phyloP scores from a whole-genome alignment of 1,284 basidiomycete species.

The Chalciporus piperatoides region DNA sequence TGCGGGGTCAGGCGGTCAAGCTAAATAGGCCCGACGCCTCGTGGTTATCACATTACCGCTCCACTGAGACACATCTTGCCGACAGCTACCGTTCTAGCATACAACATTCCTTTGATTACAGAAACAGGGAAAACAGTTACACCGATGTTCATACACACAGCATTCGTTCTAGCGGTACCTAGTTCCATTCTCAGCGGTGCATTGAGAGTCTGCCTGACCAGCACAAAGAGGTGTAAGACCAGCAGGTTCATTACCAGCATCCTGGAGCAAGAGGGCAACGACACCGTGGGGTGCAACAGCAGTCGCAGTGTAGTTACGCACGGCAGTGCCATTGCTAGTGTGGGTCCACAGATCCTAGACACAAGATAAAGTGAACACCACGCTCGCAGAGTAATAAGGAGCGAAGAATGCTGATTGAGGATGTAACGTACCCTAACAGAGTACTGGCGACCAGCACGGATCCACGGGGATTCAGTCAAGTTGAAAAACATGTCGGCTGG shows the following conservation, averaged over 20 bases:
- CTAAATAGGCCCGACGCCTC: background rate
- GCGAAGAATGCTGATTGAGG: background rate
- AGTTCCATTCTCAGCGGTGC: conserved; percentile 31
- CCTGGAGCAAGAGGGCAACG: conserved; percentile 57
- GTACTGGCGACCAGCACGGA: conserved; percentile 61
- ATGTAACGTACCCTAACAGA: conserved; percentile 44
- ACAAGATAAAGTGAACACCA: background rate
- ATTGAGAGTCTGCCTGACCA: conserved; percentile 25
- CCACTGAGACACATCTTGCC: too few species aligned
- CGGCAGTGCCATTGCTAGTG: conserved; percentile 61
- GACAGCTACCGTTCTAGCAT: too few species aligned
- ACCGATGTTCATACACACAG: background rate
- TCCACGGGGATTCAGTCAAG: conserved; percentile 66
- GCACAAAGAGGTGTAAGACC: conserved; percentile 46
- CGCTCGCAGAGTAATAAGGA: background rate
- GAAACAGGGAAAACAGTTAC: background rate
- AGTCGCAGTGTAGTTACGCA: conserved; percentile 56
- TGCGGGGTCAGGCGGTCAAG: background rate
- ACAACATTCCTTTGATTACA: background rate
- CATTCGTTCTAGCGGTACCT: conserved; percentile 19
- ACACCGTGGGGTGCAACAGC: conserved; percentile 61
- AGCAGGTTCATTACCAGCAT: conserved; percentile 62
- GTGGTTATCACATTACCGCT: background rate
- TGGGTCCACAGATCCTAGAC: conserved; percentile 64
- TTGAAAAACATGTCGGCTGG: conserved; percentile 57